Evolutionary conservation across 2,329 filamentous ascomycete species (phyloP).

Genomic region (Leptographium wingfieldii): DNA sequence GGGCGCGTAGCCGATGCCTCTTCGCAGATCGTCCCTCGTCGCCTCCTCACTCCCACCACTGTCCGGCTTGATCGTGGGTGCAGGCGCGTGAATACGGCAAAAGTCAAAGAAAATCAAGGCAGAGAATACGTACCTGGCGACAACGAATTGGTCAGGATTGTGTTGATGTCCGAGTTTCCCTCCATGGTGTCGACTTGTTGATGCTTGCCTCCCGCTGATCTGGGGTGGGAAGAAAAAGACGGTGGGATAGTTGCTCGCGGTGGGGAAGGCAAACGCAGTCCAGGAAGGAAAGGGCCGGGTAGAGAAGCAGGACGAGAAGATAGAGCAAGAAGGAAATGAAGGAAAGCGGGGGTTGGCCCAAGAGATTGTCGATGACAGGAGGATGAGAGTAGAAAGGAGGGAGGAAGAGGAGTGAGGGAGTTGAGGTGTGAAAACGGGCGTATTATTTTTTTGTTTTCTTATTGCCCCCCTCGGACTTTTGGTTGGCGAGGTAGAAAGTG

Average conservation of each 20-base stretch:
- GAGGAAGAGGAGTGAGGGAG: neutral
- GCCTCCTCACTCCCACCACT: neutral
- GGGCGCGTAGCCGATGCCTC: neutral
- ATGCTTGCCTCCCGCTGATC: slow-evolving; percentile 5
- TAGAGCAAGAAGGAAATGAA: neutral
- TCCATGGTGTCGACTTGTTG: slow-evolving; percentile 37
- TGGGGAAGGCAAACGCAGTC: neutral
- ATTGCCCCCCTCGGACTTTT: slow-evolving; percentile 8
- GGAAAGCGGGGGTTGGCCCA: neutral
- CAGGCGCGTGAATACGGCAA: slow-evolving; percentile 3
- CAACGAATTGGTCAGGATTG: slow-evolving; percentile 94
- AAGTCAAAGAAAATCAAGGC: slow-evolving; percentile 5
- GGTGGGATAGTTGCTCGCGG: neutral
- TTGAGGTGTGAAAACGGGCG: slow-evolving; percentile 6
- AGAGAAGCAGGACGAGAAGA: neutral
- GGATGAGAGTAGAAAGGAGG: neutral
- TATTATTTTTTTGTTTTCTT: slow-evolving; percentile 3
- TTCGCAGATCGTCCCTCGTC: slow-evolving; percentile 2
- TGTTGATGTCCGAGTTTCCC: slow-evolving; percentile 83
- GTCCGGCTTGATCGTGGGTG: neutral
- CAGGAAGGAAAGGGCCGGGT: neutral
- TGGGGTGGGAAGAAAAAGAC: slow-evolving; percentile 2
- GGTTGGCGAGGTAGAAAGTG: slow-evolving; percentile 5
- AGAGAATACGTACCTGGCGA: slow-evolving; percentile 61
- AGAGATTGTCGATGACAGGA: neutral